Base-by-base conservation (phyloP, 805 yeast species). In the Wickerhamiella lipophila region DNA sequence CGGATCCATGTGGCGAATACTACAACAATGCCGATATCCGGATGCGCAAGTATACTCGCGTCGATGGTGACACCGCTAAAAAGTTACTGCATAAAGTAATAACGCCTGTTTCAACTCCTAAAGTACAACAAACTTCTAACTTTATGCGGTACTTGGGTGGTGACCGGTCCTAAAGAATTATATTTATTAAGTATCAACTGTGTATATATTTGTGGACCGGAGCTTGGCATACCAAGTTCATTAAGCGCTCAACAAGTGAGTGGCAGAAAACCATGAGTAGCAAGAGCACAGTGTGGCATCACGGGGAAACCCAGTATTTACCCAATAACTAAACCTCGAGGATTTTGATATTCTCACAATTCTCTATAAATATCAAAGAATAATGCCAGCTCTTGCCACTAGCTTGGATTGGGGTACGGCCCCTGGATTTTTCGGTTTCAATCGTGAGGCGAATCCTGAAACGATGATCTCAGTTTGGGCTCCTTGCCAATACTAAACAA, bases 31-130 rank as follows among this genome's bases (percentile, higher is more conserved):
- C 75, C 9, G 68, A 69, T 9, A 60, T 68, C 3, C 69, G 85
- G 54, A 69, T 72, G 72, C 77, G 80, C 54, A 77, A 79, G 53
- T 88, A 78, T 59, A 85, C 83, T 53, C 75, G 88, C 49, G 73
- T 89, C 43, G 77, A 76, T 56, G 80, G 79, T 2, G 89, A 82
- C 50, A 79, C 77, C 52, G 95, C 52, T 13, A 3, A 51, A 8
- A 51, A 42, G 49, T 52, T 58, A 19, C 38, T 56, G 23, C 48
- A 50, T 11, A 56, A 56, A 42, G 36, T 52, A 22, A 49, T 50
- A 11, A 54, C 55, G 18, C 52, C 53, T 1, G 45, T 34, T 19
- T 18, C 49, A n/a, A 53, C 59, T n/a, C 58, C 57, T 4, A 47
- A 50, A 25, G 22, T 49, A 22, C 47, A 43, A 13, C 58, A 54